A percentile compares a stretch with the other conserved stretches of the same genome.
Evolutionary conservation across 2,329 filamentous ascomycete genomes (phyloP).

Genomic region (Blastomyces gilchristii): DNA sequence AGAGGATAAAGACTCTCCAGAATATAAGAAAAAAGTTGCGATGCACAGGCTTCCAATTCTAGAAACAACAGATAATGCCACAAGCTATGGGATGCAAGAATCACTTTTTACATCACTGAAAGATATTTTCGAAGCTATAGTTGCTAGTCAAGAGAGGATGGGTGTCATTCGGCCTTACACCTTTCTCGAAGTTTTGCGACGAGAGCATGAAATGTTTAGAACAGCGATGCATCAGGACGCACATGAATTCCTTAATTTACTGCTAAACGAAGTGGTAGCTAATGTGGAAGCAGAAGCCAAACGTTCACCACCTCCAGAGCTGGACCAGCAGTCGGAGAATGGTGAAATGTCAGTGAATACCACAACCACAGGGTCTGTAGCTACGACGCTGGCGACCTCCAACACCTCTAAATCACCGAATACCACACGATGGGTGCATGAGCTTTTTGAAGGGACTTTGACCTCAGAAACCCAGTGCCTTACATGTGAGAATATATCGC

Average conservation of each 20-base stretch:
- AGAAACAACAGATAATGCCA: constrained; percentile 71
- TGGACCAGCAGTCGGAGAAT: constrained; percentile 35
- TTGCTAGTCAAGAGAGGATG: constrained; percentile 68
- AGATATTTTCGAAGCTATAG: constrained; percentile 88
- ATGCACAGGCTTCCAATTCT: constrained; percentile 79
- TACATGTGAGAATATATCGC: constrained; percentile 90
- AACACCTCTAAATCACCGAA: constrained; percentile 45
- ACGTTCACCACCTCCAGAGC: constrained; percentile 23
- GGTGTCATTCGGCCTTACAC: constrained; percentile 86
- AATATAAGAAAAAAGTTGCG: constrained; percentile 96
- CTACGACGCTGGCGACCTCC: constrained; percentile 23
- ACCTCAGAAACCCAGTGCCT: constrained; percentile 95
- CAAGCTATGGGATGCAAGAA: constrained; percentile 82
- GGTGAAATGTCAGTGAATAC: constrained; percentile 41
- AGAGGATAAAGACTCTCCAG: constrained; percentile 90
- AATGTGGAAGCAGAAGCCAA: constrained; percentile 85
- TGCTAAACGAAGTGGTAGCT: constrained; percentile 91
- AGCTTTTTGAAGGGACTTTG: constrained; percentile 87
- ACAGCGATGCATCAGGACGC: constrained; percentile 97
- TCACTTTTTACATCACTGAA: constrained; percentile 90
- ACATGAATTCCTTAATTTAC: constrained; percentile 88
- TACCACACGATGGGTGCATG: constrained; percentile 84
- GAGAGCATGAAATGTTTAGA: constrained; percentile 94
- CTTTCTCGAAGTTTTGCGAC: constrained; percentile 85
- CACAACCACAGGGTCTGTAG: constrained; percentile 35